A percentile compares a stretch with the other conserved stretches of the same genome.
These are phyloP conservation scores for Cyberlindnera euphorbiiphila DNA, from an alignment of 805 yeast genomes.

Conservation along the genomic window DNA sequence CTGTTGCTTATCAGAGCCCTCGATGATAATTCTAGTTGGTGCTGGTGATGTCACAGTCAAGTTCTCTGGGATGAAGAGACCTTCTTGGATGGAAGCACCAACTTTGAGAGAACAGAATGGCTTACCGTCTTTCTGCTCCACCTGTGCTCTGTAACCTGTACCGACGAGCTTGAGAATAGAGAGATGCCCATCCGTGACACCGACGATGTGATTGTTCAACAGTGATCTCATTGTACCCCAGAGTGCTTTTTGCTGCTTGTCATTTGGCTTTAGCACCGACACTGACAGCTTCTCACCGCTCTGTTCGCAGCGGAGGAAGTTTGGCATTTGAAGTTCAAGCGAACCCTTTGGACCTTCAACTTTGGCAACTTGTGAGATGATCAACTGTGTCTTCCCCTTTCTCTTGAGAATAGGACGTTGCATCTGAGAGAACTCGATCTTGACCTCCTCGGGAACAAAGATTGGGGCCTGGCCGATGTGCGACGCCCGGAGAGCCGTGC, in stretches of 20 bases:
- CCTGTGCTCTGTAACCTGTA: slow-evolving; percentile 89
- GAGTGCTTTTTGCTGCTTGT: slow-evolving; percentile 73
- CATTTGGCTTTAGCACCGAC: slow-evolving; percentile 49
- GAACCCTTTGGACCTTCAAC: slow-evolving; percentile 78
- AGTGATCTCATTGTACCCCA: slow-evolving; percentile 94
- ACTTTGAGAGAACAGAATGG: slow-evolving; percentile 72
- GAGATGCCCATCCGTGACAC: slow-evolving; percentile 91
- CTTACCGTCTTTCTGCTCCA: slow-evolving; percentile 51
- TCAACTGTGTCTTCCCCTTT: slow-evolving; percentile 60
- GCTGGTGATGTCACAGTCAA: slow-evolving; percentile 72
- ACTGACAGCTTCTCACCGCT: slow-evolving; percentile 45
- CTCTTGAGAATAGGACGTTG: slow-evolving; percentile 56
- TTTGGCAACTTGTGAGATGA: slow-evolving; percentile 53
- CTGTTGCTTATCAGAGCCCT: slow-evolving; percentile 85
- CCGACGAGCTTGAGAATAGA: slow-evolving; percentile 88
- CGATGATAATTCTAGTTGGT: slow-evolving; percentile 80
- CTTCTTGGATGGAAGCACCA: slow-evolving; percentile 82
- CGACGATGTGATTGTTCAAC: slow-evolving; percentile 72
- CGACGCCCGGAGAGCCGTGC: slow-evolving; percentile 37
- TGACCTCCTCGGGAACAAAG: slow-evolving; percentile 58
- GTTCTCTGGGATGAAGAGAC: slow-evolving; percentile 72
- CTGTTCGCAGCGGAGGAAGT: slow-evolving; percentile 51
- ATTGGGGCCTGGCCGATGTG: slow-evolving; percentile 84
- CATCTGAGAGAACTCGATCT: slow-evolving; percentile 42
- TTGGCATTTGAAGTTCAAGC: slow-evolving; percentile 62